phyloP scores from a whole-genome alignment of 2,329 filamentous ascomycete genomes.

The Chalara sp. region DNA sequence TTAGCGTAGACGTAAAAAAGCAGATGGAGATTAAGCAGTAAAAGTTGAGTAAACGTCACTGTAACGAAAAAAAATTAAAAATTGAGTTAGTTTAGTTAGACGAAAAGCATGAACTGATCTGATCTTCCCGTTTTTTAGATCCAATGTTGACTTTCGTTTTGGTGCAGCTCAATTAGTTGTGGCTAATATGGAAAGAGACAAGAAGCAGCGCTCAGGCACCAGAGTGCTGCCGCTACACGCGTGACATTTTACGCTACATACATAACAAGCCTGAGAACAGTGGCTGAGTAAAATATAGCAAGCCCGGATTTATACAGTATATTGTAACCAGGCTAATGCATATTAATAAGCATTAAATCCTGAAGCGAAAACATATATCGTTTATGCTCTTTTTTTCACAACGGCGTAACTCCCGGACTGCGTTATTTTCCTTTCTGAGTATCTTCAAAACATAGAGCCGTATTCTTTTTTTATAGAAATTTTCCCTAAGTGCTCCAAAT shows the following conservation, averaged over 20 bases:
- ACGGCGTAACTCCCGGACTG: not conserved
- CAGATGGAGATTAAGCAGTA: slow-evolving; percentile 6
- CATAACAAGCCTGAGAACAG: no score
- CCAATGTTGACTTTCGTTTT: not conserved
- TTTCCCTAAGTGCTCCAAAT: not conserved
- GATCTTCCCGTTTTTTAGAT: not conserved
- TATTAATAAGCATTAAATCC: not conserved
- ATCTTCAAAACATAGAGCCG: not conserved
- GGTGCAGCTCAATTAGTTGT: not conserved
- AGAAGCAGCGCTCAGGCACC: no score
- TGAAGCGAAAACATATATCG: not conserved
- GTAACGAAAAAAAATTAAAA: no score
- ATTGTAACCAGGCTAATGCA: not conserved
- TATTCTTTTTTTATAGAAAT: not conserved
- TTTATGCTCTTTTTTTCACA: not conserved
- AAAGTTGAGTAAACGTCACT: slow-evolving; percentile 6
- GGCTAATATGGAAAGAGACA: not conserved
- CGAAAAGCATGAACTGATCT: not conserved
- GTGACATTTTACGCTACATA: no score
- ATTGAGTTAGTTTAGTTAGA: not conserved
- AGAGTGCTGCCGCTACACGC: no score
- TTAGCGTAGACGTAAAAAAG: slow-evolving; percentile 9
- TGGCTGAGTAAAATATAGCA: no score
- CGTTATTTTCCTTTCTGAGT: not conserved
- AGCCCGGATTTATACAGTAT: not conserved